Evolutionary conservation across 73 alveolate genomes (phyloP).

Genomic region (Blepharisma stoltei): DNA sequence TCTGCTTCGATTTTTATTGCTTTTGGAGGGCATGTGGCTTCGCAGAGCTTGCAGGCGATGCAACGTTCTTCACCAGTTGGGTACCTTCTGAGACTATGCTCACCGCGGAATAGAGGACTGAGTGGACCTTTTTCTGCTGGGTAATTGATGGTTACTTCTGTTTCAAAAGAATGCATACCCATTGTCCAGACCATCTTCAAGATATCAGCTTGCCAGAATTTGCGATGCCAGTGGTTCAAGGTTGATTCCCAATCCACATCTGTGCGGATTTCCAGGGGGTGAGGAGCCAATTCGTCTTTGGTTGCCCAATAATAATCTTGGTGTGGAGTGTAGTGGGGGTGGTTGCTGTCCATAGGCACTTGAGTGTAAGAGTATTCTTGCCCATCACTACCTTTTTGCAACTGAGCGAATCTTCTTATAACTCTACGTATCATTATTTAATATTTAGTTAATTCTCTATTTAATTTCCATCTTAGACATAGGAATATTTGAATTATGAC

Average conservation of each 20-base stretch:
- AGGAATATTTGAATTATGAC: not conserved
- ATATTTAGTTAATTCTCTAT: too few species aligned
- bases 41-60: slow-evolving; percentile 88
- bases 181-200: slow-evolving; percentile 21
- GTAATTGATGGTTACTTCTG: slow-evolving; percentile 74
- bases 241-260: not conserved
- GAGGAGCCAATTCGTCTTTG: not conserved
- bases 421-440: not conserved
- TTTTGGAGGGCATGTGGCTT: slow-evolving; percentile 87
- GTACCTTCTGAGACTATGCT: slow-evolving; percentile 86
- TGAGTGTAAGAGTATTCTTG: slow-evolving; percentile 1
- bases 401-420: not conserved
- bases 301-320: not conserved
- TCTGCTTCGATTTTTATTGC: slow-evolving; percentile 89
- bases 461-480: too few species aligned
- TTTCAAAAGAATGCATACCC: slow-evolving; percentile 44
- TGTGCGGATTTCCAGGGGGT: not conserved
- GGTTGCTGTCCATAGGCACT: slow-evolving; percentile 15
- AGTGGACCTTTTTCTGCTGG: slow-evolving; percentile 91
- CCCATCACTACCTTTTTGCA: slow-evolving; percentile 26
- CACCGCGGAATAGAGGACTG: slow-evolving; percentile 87
- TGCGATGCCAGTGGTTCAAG: not conserved
- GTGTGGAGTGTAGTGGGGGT: slow-evolving; percentile 32
- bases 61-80: slow-evolving; percentile 94
- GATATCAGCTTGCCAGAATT: not conserved